Evolutionary conservation across 371 early-diverging fungal genomes (phyloP).

Genomic region (Lichtheimia corymbifera): DNA sequence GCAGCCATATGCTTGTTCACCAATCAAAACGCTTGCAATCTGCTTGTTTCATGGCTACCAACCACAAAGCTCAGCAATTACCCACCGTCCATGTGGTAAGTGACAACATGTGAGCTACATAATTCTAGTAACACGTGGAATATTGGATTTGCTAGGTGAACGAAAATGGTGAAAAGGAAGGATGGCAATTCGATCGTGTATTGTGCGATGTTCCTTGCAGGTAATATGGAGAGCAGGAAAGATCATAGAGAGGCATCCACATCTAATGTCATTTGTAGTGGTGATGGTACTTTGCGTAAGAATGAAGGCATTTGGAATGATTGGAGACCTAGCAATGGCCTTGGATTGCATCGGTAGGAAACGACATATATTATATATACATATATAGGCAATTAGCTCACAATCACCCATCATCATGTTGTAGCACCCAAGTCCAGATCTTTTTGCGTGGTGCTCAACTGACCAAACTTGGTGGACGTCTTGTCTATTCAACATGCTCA

Average conservation of each 20-base stretch:
- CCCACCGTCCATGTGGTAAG: slow-evolving; percentile 70
- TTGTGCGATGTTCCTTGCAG: slow-evolving; percentile 98
- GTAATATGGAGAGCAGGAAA: slow-evolving; percentile 7
- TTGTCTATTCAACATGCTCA: slow-evolving; percentile 99
- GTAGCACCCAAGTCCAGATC: slow-evolving; percentile 83
- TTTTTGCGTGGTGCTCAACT: slow-evolving; percentile 88
- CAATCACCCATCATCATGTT: neutral
- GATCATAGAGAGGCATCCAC: neutral
- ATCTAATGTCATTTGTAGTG: slow-evolving; percentile 51
- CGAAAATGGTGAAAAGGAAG: slow-evolving; percentile 12
- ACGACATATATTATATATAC: too few species aligned
- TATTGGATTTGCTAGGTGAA: neutral
- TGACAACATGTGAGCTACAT: neutral
- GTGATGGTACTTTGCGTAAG: slow-evolving; percentile 99
- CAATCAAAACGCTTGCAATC: slow-evolving; percentile 93
- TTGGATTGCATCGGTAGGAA: slow-evolving; percentile 77
- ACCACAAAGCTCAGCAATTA: slow-evolving; percentile 94
- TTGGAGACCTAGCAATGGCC: slow-evolving; percentile 80
- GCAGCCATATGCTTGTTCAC: slow-evolving; percentile 94
- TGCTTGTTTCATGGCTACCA: slow-evolving; percentile 92
- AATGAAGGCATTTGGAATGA: slow-evolving; percentile 89
- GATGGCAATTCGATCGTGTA: slow-evolving; percentile 91
- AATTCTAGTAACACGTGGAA: neutral
- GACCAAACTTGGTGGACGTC: slow-evolving; percentile 88
- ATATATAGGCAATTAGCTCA: too few species aligned